Evolutionary conservation across 495 filamentous ascomycete genomes (phyloP).

Genomic region (Pseudotulostoma volvatum): DNA sequence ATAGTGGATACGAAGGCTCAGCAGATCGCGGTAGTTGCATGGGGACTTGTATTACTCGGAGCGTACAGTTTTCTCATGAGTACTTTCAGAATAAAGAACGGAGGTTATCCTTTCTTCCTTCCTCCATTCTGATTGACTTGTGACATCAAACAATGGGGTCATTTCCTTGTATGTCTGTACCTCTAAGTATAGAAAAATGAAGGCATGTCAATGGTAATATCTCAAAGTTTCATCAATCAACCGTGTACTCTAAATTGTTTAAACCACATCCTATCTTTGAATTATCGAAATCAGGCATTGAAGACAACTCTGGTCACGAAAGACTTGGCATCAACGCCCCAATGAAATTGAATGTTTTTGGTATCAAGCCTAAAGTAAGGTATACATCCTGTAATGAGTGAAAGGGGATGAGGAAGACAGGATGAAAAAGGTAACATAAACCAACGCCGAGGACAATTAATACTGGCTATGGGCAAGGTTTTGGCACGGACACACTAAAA

Average conservation of each 20-base stretch:
- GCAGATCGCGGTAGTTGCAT: constrained; percentile 66
- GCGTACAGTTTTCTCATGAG: constrained; percentile 91
- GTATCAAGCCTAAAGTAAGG: too few species aligned
- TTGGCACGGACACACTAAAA: too few species aligned
- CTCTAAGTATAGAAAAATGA: neutral
- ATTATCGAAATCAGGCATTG: too few species aligned
- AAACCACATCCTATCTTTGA: too few species aligned
- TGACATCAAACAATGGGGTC: neutral
- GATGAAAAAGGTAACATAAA: too few species aligned
- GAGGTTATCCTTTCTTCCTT: constrained; percentile 83
- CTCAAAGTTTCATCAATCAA: neutral
- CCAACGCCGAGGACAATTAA: too few species aligned
- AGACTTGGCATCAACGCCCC: too few species aligned
- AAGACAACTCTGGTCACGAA: too few species aligned
- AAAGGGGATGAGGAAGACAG: too few species aligned
- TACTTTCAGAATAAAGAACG: constrained; percentile 88
- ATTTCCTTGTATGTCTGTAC: neutral
- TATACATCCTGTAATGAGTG: too few species aligned
- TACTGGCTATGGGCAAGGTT: too few species aligned
- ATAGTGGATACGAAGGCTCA: constrained; percentile 64
- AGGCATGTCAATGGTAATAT: neutral
- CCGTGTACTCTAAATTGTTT: neutral
- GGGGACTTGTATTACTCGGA: constrained; percentile 59
- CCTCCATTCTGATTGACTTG: constrained; percentile 54
- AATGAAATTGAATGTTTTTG: too few species aligned